A percentile compares a stretch with the other conserved stretches of the same genome.
Evolutionary conservation across 164 flowering plant species (phyloP).

Genomic region (Cinnamomum chago): DNA sequence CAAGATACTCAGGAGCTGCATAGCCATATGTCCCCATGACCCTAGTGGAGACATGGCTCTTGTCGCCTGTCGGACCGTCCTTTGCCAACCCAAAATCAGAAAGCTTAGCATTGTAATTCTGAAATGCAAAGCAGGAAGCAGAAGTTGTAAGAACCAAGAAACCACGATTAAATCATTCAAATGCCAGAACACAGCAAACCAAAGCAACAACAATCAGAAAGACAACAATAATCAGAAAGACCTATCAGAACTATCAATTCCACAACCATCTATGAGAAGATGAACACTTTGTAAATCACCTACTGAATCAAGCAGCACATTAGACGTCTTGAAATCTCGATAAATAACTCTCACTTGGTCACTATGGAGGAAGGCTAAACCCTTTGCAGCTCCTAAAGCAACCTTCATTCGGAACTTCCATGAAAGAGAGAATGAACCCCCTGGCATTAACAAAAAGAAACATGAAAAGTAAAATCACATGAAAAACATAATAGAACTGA

Average conservation of each 20-base stretch:
- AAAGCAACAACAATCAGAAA: too few species aligned
- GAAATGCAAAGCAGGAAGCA: not conserved
- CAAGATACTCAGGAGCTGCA: slow-evolving; percentile 92
- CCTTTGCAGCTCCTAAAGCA: slow-evolving; percentile 36
- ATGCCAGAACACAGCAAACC: not conserved
- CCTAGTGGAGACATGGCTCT: slow-evolving; percentile 81
- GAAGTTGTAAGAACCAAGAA: not conserved
- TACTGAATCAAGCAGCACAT: slow-evolving; percentile 33
- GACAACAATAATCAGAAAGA: too few species aligned
- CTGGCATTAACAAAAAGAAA: slow-evolving; percentile 4
- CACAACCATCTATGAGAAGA: not conserved
- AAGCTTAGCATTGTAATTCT: slow-evolving; percentile 76
- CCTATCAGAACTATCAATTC: too few species aligned
- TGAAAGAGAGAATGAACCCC: slow-evolving; percentile 33
- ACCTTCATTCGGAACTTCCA: slow-evolving; percentile 36
- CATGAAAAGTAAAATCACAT: not conserved
- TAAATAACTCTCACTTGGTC: slow-evolving; percentile 29
- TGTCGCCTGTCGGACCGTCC: slow-evolving; percentile 81
- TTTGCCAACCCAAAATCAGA: slow-evolving; percentile 95
- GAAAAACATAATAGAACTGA: not conserved
- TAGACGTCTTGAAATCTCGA: slow-evolving; percentile 29
- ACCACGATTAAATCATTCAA: not conserved
- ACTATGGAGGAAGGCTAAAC: slow-evolving; percentile 39
- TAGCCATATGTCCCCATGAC: slow-evolving; percentile 89
- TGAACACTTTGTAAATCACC: not conserved